Evolutionary conservation across 441 rosid species (phyloP), one percentile per base, ranked within the genome.

Genomic region (Melastoma candidum): DNA sequence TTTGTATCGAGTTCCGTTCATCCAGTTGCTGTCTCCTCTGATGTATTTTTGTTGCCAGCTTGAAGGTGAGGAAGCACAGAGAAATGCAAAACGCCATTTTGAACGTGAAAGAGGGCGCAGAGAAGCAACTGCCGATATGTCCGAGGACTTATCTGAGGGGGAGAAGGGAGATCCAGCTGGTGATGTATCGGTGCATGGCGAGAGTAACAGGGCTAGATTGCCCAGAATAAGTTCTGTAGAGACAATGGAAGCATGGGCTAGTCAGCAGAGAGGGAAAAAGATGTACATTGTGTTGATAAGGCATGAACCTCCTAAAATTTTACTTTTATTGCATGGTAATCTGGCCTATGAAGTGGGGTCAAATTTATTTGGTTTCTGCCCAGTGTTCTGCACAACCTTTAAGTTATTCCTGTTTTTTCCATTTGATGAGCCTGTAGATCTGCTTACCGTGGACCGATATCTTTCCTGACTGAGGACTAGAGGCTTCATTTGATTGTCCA

Each of bases 21-120:
- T 17, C 22, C 22, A 17, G 22, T 17, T 17, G 22, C 22, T 17
- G 22, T 17, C 22, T 36, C 41, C 41, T 4, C 41, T 36, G 8
- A 36, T 9, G 7, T 36, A 36, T 3, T 36, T 36, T 9, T 36
- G 8, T 36, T 36, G 8, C 41, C 36, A 52, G 56, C 56, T 52
- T 0, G 56, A 52, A 45, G 56, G 46, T 9, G 56, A 52, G 46
- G 56, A 52, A 52, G 56, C 56, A 32, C 26, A 14, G 11, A 43
- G 56, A 12, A 52, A 13, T 0, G 17, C 46, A 13, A 52, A 36
- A 14, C 56, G 46, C 4, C 56, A 26, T 52, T 45, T 52, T 14
- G 56, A 52, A 39, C 56, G 24, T 9, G 56, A 52, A 36, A 52
- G 56, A 52, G 56, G 56, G 10, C 56, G 56, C 36, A 36, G 56